These are phyloP conservation scores for Phytophthora sansomeana DNA, from an alignment of 352 stramenopile species.

Conservation along the genomic window DNA sequence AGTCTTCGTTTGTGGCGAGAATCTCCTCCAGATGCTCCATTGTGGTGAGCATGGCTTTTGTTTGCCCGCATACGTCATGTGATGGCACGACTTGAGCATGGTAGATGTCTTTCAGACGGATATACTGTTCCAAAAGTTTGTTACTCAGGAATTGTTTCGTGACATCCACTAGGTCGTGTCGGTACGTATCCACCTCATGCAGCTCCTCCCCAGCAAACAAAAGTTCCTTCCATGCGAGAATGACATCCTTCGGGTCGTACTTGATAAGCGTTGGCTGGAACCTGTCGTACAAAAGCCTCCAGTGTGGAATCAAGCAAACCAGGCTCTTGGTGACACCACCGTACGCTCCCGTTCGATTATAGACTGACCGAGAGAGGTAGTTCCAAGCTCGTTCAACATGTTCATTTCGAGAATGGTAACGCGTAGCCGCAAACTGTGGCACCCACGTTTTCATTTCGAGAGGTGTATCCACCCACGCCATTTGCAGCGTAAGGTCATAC, in stretches of 20 bases:
- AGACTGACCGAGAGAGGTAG: constrained; percentile 62
- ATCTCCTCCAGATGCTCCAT: constrained; percentile 68
- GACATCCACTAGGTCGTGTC: constrained; percentile 77
- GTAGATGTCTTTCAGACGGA: constrained; percentile 59
- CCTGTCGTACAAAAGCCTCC: constrained; percentile 57
- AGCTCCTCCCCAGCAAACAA: constrained; percentile 53
- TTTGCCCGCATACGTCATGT: constrained; percentile 43
- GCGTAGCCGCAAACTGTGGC: constrained; percentile 50
- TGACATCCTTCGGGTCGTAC: constrained; percentile 71
- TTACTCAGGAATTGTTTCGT: constrained; percentile 79
- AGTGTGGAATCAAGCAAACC: constrained; percentile 68
- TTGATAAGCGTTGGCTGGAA: constrained; percentile 78
- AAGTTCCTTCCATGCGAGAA: constrained; percentile 61
- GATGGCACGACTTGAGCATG: constrained; percentile 32
- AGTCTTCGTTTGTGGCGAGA: constrained; percentile 72
- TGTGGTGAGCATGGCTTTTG: constrained; percentile 50
- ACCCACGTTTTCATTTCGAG: constrained; percentile 57
- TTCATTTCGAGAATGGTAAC: constrained; percentile 64
- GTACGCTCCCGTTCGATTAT: constrained; percentile 72
- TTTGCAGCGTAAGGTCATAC: constrained; percentile 79
- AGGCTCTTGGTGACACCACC: constrained; percentile 82
- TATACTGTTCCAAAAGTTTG: constrained; percentile 60
- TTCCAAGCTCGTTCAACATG: constrained; percentile 61
- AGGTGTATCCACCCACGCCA: constrained; percentile 63
- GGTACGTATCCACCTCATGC: constrained; percentile 54